Conservation (phyloP, 2,329 filamentous ascomycete species). For the Emmonsia crescens region DNA sequence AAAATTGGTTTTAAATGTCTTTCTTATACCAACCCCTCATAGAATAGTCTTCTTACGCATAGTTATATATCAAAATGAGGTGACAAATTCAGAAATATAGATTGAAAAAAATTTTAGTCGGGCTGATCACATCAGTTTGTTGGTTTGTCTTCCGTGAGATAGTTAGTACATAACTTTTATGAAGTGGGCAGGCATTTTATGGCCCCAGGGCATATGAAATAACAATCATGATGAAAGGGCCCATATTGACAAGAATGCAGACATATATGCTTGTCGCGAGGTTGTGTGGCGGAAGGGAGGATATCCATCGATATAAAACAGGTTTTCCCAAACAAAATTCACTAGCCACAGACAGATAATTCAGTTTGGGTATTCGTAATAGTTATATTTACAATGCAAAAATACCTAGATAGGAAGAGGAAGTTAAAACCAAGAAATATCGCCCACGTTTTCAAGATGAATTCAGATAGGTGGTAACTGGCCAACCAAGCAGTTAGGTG, state of each 20-base stretch:
- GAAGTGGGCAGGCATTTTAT: not conserved
- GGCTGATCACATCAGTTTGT: not conserved
- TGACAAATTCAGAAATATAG: not conserved
- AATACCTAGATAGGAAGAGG: not conserved
- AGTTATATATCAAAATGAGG: not conserved
- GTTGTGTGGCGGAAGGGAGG: not conserved
- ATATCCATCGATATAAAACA: not conserved
- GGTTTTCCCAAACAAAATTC: not conserved
- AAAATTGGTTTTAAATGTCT: not conserved
- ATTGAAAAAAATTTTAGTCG: not conserved
- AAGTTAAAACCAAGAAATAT: not conserved
- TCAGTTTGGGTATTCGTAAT: not conserved
- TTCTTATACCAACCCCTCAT: not conserved
- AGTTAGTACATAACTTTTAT: not conserved
- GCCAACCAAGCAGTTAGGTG: not conserved
- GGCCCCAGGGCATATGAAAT: not conserved
- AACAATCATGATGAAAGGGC: not conserved
- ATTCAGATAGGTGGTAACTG: not conserved
- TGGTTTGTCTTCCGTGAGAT: not conserved
- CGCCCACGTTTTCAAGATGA: no score
- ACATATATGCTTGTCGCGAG: no score
- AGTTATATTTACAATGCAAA: not conserved
- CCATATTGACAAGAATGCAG: not conserved
- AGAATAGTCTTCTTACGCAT: not conserved
- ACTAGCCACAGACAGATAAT: not conserved